phyloP scores from a whole-genome alignment of 768 basidiomycete genomes.

The Sarcomyxa edulis region DNA sequence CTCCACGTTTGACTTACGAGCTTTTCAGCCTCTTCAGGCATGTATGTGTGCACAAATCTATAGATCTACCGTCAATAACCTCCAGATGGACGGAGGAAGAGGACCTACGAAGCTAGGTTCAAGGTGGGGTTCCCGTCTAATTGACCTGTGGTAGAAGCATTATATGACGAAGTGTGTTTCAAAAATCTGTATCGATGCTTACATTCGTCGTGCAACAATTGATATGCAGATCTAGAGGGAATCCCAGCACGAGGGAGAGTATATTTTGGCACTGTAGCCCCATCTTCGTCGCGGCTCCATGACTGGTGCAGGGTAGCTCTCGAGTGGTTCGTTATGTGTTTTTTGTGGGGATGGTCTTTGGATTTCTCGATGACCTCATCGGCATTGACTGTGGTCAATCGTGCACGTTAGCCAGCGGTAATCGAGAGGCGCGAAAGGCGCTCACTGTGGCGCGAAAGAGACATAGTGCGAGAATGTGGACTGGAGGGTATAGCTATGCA shows the following conservation, averaged over 20 bases:
- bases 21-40: conserved; percentile 47
- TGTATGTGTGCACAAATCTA: conserved; percentile 54
- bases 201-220: conserved; percentile 51
- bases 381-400: conserved; percentile 32
- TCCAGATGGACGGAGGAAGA: not conserved
- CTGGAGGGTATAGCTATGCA: too few relatives aligned
- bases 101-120: conserved; percentile 61
- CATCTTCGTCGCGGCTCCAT: conserved; percentile 37
- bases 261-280: conserved; percentile 37
- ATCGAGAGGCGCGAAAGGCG: not conserved
- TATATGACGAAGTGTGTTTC: too few relatives aligned
- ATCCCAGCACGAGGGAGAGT: conserved; percentile 38
- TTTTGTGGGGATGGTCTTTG: conserved; percentile 34
- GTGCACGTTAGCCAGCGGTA: not conserved
- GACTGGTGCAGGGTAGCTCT: conserved; percentile 24
- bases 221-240: conserved; percentile 39
- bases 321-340: conserved; percentile 22
- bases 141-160: too few relatives aligned
- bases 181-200: too few relatives aligned
- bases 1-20: too few relatives aligned
- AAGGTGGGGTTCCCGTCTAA: conserved; percentile 54
- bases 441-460: conserved; percentile 35
- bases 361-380: conserved; percentile 39
- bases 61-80: not conserved
- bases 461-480: conserved; percentile 18